Evolutionary conservation across 163 green algal genomes (phyloP), one percentile per base, ranked within the genome.

Genomic region (Coccomyxa subellipsoidea): DNA sequence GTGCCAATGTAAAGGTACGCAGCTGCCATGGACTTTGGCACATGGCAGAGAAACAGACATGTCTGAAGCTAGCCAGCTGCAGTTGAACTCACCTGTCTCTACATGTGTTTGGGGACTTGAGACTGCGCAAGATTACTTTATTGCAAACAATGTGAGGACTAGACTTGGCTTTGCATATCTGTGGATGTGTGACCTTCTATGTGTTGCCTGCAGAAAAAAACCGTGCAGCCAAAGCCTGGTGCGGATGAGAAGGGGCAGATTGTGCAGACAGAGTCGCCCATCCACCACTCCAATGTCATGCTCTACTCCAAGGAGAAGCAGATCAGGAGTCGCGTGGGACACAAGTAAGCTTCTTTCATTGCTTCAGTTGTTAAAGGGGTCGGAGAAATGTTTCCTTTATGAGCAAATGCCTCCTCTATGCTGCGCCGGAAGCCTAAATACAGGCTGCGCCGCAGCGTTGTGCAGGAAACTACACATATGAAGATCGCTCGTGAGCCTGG

Each of bases 271-370:
- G 96, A 99, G 90, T 94, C 91, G 40, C 94, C 96, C 7, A 93
- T 99, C 35, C 93, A 98, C 87, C 93, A 97, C 86, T 97, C 92
- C 75, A 99, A 99, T 86, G 97, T 99, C 38, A 96, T 97, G 91
- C 92, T 95, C 82, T 99, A 95, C 84, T 97, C 90, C 54, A 91
- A 93, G 78, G 82, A 90, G 81, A 81, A 96, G 86, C 83, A 94
- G 73, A 85, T 93, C n/a, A 80, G 89, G 36, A 94, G 86, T 72
- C 88, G 95, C 35, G 85, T 98, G 6, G 94, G 90, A 3, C 84
- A 93, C 86, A 98, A 95, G 90, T 89, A 47, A 6, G 82, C 32
- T 27, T 18, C 38, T 34, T 38, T 18, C 12, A 7, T 34, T 71
- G 31, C 40, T 36, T 77, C 15, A 77, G 15, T 35, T 66, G 47